Evolutionary conservation across 73 alveolate species (phyloP), one percentile per base, ranked within the genome.

Genomic region (Breviolum minutum): DNA sequence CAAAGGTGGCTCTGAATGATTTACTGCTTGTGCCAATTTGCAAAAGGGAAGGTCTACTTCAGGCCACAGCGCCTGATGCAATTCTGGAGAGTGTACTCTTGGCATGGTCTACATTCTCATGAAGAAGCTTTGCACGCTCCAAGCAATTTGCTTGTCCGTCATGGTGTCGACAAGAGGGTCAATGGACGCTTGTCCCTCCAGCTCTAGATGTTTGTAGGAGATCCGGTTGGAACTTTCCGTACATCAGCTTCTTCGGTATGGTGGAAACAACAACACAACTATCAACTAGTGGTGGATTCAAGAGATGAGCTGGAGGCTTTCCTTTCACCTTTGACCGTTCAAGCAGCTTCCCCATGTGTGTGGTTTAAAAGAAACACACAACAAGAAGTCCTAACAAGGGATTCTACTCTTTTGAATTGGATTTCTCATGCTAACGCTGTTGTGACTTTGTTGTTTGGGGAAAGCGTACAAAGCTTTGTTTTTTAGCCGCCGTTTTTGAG

Each of bases 101-200:
- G 87, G 87, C 87, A 79, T 27, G 87, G 87, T 79, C 87, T 79
- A 79, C 87, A 32, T 73, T 73, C 82, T 73, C 54, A 14, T 19
- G n/a, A 29, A 32, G 27, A 8, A 79, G 87, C 87, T 32, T 27
- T 13, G 66, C 87, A 8, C 7, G 63, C 29, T 30, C 8, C 63
- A 17, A 40, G 54, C 54, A 40, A 40, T 40, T 40, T 40, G 54
- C 54, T 40, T 40, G 54, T 40, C 54, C 54, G 54, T 40, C 54
- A 17, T 4, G 24, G 77, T 68, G 84, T n/a, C 64, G 87, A 27
- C 87, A 79, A 79, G 87, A 79, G 63, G 13, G 87, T 79, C 87
- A 79, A 79, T 79, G 87, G 87, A 79, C 87, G 87, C 87, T 79
- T 79, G 87, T 79, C 63, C 62, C 29, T 79, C 87, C 87, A 32